Base-by-base conservation (phyloP, 345 rosid species). In the Salix dunnii region DNA sequence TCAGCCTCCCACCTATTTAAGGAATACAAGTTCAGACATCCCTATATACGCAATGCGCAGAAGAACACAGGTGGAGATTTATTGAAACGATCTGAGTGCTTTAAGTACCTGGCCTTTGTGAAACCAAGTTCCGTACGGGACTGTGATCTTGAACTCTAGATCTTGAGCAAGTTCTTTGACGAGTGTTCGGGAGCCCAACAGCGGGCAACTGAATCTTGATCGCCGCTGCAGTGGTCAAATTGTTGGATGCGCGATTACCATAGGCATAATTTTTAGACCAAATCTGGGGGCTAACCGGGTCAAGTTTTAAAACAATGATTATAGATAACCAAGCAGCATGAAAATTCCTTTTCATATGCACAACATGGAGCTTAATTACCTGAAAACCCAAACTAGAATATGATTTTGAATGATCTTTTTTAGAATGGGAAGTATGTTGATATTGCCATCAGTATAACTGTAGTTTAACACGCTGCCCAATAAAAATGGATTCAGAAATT, bases 161-260 rank as follows among this genome's bases (percentile, higher is more conserved):
- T 91, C 89, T 13, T 88, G 78, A 33, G 98, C 98, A 70, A 95
- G 91, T 76, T 93, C 96, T 6, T 89, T 85, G 63, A 95, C 84
- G 3, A 90, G 85, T 2, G 98, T 90, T 49, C 99, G 85, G 5
- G 99, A 88, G 28, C 99, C 91, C 25, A 90, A 86, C 65, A 95
- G 76, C 9, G 98, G 96, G 65, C 89, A 10, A 95, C 94, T 21
- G 94, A 90, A 82, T 95, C 98, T 89, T 95, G 90, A 78, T 93
- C 97, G 3, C 97, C 97, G 64, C 97, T 95, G 74, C 78, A 65
- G 74, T 64, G 12, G 55, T 74, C 55, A 31, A 48, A 67, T 55
- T 28, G 30, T 67, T 9, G 42, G 43, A 9, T 40, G 1, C 43
- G 8, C 10, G 43, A 40, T 40, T 40, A 40, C 2, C 12, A 40